Base-by-base conservation (phyloP, 73 alveolate species). In the Tetrahymena thermophila region DNA sequence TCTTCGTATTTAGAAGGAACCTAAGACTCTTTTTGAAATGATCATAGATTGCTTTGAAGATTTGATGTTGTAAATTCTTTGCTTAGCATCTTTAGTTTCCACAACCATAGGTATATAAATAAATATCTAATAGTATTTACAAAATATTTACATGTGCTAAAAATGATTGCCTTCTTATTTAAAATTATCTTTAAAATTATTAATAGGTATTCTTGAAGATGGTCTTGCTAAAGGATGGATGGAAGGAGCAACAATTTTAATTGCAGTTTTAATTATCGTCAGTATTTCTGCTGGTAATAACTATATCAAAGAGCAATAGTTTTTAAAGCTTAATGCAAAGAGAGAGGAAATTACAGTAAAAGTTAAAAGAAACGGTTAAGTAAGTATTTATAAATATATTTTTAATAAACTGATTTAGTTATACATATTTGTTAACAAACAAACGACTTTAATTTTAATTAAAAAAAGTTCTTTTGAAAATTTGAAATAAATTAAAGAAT, bases 161-260 rank as follows among this genome's bases (percentile, higher is more conserved):
- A 4, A 7, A 40, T 40, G 2, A 37, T 4, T 37, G 42, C 42
- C 2, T 6, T 4, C 10, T 37, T 4, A 6, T 37, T n/a, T n/a
- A n/a, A n/a, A n/a, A n/a, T n/a, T n/a, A n/a, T n/a, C 7, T 40
- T 40, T 40, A 2, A 40, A 50, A 50, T 19, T 50, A 50, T 19
- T 2, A 50, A 50, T 50, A 28, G 97, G 96, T 31, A 85, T 94
- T 13, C 71, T 85, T 17, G 97, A 98, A 95, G 99, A 98, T 94
- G 99, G 99, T 37, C 35, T 95, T 28, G 97, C 94, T 58, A 95
- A 97, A 44, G 99, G 99, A 23, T 99, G 99, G 99, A 98, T 97
- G 96, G 99, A 99, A 96, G 99, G 99, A n/a, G 97, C 99, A 94
- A 99, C 99, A 34, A 97, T 99, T 35, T 97, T 98, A 95, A 84